Conservation (phyloP, 2,329 filamentous ascomycete species). For the Chrysoporthe cubensis region DNA sequence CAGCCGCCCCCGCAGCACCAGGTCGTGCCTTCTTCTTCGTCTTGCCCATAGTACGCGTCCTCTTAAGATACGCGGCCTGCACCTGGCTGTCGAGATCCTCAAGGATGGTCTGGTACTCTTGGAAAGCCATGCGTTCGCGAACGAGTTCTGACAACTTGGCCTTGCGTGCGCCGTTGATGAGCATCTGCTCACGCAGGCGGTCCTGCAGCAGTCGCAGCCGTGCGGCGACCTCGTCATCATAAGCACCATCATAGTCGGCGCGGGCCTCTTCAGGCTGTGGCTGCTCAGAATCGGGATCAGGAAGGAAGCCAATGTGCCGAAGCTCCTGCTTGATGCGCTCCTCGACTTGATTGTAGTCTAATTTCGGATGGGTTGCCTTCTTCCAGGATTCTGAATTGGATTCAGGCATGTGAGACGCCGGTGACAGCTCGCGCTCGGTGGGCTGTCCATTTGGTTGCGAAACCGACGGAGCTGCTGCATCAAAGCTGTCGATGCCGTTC, state of each 20-base stretch:
- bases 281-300: constrained; percentile 41
- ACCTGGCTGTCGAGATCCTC: constrained; percentile 96
- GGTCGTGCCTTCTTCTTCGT: constrained; percentile 86
- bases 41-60: constrained; percentile 91
- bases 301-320: constrained; percentile 85
- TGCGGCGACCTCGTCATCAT: constrained; percentile 91
- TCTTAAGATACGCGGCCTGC: constrained; percentile 92
- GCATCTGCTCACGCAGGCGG: constrained; percentile 79
- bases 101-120: constrained; percentile 95
- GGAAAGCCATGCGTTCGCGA: constrained; percentile 90
- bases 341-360: constrained; percentile 86
- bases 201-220: constrained; percentile 84
- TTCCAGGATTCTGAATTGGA: constrained; percentile 78
- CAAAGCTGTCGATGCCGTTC: constrained; percentile 57
- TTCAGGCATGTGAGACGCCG: constrained; percentile 80
- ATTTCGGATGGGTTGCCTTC: constrained; percentile 72
- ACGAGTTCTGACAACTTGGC: constrained; percentile 83
- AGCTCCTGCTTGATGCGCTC: constrained; percentile 91
- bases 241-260: constrained; percentile 85
- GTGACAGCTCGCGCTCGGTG: constrained; percentile 52
- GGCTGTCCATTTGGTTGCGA: constrained; percentile 25
- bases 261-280: constrained; percentile 26
- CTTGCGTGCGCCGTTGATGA: constrained; percentile 90
- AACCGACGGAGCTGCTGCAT: constrained; percentile 33
- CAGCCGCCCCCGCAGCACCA: constrained; percentile 68